Conservation (phyloP, 2,329 filamentous ascomycete genomes). For the Chaetomiaceae sp. region DNA sequence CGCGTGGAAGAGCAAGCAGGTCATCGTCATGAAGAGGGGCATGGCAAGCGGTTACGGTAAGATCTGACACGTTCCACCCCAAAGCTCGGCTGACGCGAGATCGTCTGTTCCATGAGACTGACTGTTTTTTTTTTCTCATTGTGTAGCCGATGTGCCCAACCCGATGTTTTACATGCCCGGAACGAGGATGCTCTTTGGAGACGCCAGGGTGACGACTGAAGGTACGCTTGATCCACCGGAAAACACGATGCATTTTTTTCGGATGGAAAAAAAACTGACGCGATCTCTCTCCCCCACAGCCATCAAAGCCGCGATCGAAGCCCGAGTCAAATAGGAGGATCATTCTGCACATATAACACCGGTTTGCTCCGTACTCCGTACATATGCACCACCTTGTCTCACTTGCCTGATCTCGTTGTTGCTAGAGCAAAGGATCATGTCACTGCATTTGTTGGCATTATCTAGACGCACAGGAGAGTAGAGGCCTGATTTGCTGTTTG, state of each 20-base stretch:
- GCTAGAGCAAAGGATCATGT: constrained; percentile 3
- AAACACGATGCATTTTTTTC: too few relatives aligned
- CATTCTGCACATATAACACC: constrained; percentile 1
- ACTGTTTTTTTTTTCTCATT: background rate
- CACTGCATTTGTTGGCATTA: constrained; percentile 4
- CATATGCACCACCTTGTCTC: constrained; percentile 10
- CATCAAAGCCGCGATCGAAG: constrained; percentile 33
- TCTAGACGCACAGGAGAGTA: constrained; percentile 6
- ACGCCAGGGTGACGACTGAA: constrained; percentile 79
- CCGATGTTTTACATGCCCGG: constrained; percentile 91
- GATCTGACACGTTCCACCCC: too few relatives aligned
- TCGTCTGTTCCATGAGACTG: background rate
- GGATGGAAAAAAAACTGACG: too few relatives aligned
- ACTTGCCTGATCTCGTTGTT: background rate
- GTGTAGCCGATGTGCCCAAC: constrained; percentile 78
- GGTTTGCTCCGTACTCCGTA: too few relatives aligned
- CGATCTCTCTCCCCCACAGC: too few relatives aligned
- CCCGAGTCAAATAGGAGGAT: constrained; percentile 23
- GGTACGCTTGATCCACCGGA: constrained; percentile 42
- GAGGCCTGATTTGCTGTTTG: background rate
- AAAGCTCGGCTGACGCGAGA: background rate
- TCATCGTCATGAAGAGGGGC: constrained; percentile 88
- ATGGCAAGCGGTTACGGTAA: constrained; percentile 82
- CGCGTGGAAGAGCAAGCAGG: constrained; percentile 90
- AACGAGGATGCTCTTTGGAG: constrained; percentile 87